Evolutionary conservation across 208 protist species (phyloP), one percentile per base, ranked within the genome.

Genomic region (Leishmania aethiopica): DNA sequence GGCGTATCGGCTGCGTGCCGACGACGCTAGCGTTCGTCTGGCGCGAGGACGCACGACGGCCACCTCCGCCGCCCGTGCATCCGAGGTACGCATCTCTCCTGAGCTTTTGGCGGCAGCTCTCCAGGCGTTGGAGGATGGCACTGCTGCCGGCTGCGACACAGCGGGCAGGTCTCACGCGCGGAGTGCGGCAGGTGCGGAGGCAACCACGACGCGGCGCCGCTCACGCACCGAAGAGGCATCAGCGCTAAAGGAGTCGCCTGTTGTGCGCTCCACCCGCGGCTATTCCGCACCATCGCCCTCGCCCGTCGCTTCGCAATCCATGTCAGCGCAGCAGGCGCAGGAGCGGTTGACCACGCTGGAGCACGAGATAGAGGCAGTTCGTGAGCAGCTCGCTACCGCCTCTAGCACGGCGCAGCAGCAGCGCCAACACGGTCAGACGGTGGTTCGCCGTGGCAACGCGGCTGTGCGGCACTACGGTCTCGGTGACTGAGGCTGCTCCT

Each of bases 381-480:
- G 94, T 60, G 83, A 75, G 70, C 86, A 91, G 59, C 92, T 97
- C 77, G 47, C 84, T 25, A 70, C 60, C 22, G 77, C 86, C 28
- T 22, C 76, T 15, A 35, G 75, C 45, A 55, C 49, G 71, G 59
- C 83, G 67, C 84, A 87, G 64, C 80, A 55, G n/a, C 79, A 64
- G 57, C 77, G 57, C 25, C 73, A 76, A 25, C 45, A 49, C 7
- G 62, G 51, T 32, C 76, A 57, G 25, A 73, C 86, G 37, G 82
- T 96, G 35, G 82, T 96, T 35, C 90, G 88, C 19, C 84, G 85
- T 37, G 93, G 93, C 28, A 79, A 64, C 42, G 79, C 86, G 35
- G 88, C 88, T 40, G 93, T 96, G 35, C 91, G 93, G 35, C 93
- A 96, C 67, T 94, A 96, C 79, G 93, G 93, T 45, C 89, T 91